These are phyloP conservation scores for Tylopilus felleus DNA, from an alignment of 768 basidiomycete species.

Conservation along the genomic window DNA sequence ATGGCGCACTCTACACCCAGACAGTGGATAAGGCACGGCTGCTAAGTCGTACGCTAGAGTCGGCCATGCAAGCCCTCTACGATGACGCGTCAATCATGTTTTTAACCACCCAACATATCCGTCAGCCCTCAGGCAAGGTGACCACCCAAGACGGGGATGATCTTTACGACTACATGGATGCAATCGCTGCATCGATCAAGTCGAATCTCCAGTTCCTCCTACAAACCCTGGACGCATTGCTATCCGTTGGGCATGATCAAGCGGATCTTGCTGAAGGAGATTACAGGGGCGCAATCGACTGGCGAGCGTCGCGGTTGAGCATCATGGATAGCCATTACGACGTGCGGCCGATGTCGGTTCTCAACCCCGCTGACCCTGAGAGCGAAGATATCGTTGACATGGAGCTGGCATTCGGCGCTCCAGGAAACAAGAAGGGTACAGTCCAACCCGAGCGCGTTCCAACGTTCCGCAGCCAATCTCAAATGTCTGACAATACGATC, in stretches of 20 bases:
- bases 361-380: slow-evolving; percentile 39
- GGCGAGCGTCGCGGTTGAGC: slow-evolving; percentile 71
- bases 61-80: slow-evolving; percentile 65
- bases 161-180: slow-evolving; percentile 44
- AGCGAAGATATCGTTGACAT: slow-evolving; percentile 58
- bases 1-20: slow-evolving; percentile 53
- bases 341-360: slow-evolving; percentile 38
- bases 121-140: slow-evolving; percentile 6
- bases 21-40: slow-evolving; percentile 67
- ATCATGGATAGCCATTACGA: slow-evolving; percentile 51
- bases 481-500: slow-evolving; percentile 34
- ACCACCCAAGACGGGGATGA: slow-evolving; percentile 18
- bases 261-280: slow-evolving; percentile 65
- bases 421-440: slow-evolving; percentile 33
- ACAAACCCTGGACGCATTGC: slow-evolving; percentile 58
- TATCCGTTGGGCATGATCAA: slow-evolving; percentile 67
- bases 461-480: slow-evolving; percentile 32
- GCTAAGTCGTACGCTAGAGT: slow-evolving; percentile 69
- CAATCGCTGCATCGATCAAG: slow-evolving; percentile 48
- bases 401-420: slow-evolving; percentile 46
- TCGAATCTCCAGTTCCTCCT: slow-evolving; percentile 55
- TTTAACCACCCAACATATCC: slow-evolving; percentile 48
- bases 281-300: slow-evolving; percentile 72
- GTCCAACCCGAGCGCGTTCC: slow-evolving; percentile 23
- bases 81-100: slow-evolving; percentile 67